Evolutionary conservation across 2,329 filamentous ascomycete species (phyloP).

Genomic region (Emergomyces africanus): DNA sequence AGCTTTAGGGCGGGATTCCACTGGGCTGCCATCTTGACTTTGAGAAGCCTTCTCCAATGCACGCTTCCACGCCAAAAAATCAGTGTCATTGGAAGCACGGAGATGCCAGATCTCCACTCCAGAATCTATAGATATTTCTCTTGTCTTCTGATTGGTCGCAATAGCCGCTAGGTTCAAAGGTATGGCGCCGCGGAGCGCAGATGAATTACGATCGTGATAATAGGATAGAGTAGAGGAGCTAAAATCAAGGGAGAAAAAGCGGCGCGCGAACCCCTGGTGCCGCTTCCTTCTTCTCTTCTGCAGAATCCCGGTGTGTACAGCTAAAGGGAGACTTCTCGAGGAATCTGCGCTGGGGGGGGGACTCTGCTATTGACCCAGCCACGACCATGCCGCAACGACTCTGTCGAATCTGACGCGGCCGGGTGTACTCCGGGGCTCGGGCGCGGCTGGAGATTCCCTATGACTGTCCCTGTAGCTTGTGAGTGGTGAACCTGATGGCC

Average conservation of each 20-base stretch:
- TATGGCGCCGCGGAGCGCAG: conserved; percentile 80
- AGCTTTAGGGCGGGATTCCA: conserved; percentile 19
- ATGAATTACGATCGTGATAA: conserved; percentile 88
- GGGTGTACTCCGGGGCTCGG: conserved; percentile 29
- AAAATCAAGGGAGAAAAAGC: conserved; percentile 94
- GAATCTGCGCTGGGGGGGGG: conserved; percentile 15
- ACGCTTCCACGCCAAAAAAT: conserved; percentile 77
- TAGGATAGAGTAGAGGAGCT: conserved; percentile 91
- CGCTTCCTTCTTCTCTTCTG: conserved; percentile 87
- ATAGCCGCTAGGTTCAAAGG: conserved; percentile 85
- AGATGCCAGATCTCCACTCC: conserved; percentile 97
- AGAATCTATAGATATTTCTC: conserved; percentile 93
- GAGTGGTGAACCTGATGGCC: conserved; percentile 37
- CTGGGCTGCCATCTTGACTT: conserved; percentile 19
- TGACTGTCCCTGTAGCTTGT: conserved; percentile 32
- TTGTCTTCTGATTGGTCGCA: conserved; percentile 71
- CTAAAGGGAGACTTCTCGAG: conserved; percentile 23
- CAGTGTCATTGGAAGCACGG: conserved; percentile 64
- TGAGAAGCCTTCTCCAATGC: conserved; percentile 75
- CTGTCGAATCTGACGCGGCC: conserved; percentile 36
- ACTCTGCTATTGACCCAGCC: conserved; percentile 2
- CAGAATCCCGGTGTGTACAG: conserved; percentile 71
- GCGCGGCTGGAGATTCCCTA: background rate
- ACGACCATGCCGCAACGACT: conserved; percentile 34
- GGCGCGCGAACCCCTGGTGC: conserved; percentile 81